Conservation (phyloP, 371 early-diverging fungal species). For the Mucor circinelloides region DNA sequence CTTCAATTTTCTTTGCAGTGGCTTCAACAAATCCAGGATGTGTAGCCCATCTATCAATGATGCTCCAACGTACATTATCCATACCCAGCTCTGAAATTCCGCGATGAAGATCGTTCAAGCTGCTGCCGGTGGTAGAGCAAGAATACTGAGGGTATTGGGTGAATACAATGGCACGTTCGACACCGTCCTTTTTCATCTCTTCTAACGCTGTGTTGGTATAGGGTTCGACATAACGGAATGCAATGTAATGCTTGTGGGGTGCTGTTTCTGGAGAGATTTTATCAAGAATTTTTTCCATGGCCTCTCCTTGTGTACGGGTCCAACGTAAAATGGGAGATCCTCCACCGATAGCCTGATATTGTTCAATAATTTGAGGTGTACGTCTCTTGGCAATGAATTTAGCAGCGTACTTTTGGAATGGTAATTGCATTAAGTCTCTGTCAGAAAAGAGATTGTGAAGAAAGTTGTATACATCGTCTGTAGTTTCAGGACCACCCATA, state of each 20-base stretch:
- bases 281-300: slow-evolving; percentile 80
- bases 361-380: slow-evolving; percentile 85
- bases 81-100: slow-evolving; percentile 65
- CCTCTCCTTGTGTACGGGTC: slow-evolving; percentile 86
- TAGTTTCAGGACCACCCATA: slow-evolving; percentile 89
- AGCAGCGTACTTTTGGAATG: slow-evolving; percentile 77
- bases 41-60: slow-evolving; percentile 94
- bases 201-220: slow-evolving; percentile 74
- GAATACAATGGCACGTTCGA: slow-evolving; percentile 87
- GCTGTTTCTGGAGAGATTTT: slow-evolving; percentile 80
- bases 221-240: slow-evolving; percentile 91
- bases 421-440: slow-evolving; percentile 90
- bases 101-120: slow-evolving; percentile 86
- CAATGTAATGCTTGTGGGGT: slow-evolving; percentile 91
- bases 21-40: slow-evolving; percentile 87
- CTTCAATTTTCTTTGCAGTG: slow-evolving; percentile 77
- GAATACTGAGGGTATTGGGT: slow-evolving; percentile 97
- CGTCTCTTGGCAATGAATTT: slow-evolving; percentile 84
- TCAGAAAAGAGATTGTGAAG: slow-evolving; percentile 90
- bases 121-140: slow-evolving; percentile 94
- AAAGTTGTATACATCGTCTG: slow-evolving; percentile 82
- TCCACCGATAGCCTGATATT: slow-evolving; percentile 93
- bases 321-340: slow-evolving; percentile 92
- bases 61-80: slow-evolving; percentile 80
- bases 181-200: slow-evolving; percentile 82